Percentiles rank a stretch among this genome's conserved stretches.
Conservation (phyloP, 805 yeast genomes). For the Candida coleopterorum region DNA sequence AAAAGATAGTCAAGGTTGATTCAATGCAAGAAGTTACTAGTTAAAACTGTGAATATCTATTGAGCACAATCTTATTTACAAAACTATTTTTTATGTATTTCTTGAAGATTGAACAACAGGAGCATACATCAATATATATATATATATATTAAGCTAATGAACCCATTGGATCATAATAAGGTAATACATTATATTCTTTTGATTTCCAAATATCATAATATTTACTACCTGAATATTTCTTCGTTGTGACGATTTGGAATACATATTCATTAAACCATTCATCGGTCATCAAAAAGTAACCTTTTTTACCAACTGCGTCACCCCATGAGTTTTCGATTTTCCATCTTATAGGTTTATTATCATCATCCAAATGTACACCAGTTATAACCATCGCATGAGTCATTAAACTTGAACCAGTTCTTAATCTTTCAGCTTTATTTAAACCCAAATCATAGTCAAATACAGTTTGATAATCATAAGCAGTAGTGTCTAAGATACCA, state of each 20-base stretch:
- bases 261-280: conserved; percentile 41
- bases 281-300: conserved; percentile 41
- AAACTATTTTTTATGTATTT: too few relatives aligned
- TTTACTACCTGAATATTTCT: conserved; percentile 32
- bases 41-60: too few relatives aligned
- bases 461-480: conserved; percentile 61
- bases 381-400: conserved; percentile 89
- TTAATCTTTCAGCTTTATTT: conserved; percentile 63
- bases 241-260: conserved; percentile 36
- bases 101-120: too few relatives aligned
- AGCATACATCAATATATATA: too few relatives aligned
- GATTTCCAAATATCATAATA: conserved; percentile 32
- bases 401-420: conserved; percentile 70
- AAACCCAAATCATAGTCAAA: conserved; percentile 49
- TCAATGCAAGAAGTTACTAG: too few relatives aligned
- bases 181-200: conserved; percentile 29
- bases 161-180: conserved; percentile 42
- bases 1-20: too few relatives aligned
- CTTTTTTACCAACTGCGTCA: conserved; percentile 34
- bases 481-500: conserved; percentile 69
- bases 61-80: too few relatives aligned
- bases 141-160: conserved; percentile 38
- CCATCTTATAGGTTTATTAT: conserved; percentile 39
- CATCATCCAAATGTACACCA: conserved; percentile 65
- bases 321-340: conserved; percentile 45